Evolutionary conservation across 129 eudicot species (phyloP).

Genomic region (Kitagawia praeruptora): DNA sequence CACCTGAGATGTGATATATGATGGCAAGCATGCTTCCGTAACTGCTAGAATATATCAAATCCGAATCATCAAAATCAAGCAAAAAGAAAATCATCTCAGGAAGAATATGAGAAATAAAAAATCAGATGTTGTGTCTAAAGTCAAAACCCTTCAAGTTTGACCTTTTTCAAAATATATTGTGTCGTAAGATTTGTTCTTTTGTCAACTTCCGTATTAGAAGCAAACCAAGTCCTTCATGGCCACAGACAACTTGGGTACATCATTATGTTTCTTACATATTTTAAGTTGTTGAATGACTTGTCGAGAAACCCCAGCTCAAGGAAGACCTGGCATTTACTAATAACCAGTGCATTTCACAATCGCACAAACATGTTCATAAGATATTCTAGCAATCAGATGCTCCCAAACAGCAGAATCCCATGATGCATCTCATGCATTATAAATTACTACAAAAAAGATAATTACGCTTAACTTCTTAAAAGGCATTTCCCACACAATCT

Average conservation of each 20-base stretch:
- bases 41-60: background rate
- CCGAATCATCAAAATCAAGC: background rate
- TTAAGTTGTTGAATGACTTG: background rate
- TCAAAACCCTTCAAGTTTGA: background rate
- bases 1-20: background rate
- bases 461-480: background rate
- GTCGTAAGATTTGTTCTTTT: background rate
- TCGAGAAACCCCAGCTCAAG: background rate
- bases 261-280: background rate
- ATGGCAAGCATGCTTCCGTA: constrained; percentile 5
- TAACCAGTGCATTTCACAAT: background rate
- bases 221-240: background rate
- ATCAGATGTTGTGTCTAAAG: background rate
- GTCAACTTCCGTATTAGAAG: background rate
- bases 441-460: background rate
- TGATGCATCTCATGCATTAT: background rate
- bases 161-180: background rate
- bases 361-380: background rate
- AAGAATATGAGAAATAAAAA: background rate
- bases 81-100: background rate
- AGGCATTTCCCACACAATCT: background rate
- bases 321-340: background rate
- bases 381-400: background rate
- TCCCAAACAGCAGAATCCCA: background rate
- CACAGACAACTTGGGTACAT: background rate